A percentile compares a stretch with the other conserved stretches of the same genome.
These are phyloP conservation scores for Cladosporium cucumerinum DNA, from an alignment of 2,329 filamentous ascomycete genomes.

Conservation along the genomic window DNA sequence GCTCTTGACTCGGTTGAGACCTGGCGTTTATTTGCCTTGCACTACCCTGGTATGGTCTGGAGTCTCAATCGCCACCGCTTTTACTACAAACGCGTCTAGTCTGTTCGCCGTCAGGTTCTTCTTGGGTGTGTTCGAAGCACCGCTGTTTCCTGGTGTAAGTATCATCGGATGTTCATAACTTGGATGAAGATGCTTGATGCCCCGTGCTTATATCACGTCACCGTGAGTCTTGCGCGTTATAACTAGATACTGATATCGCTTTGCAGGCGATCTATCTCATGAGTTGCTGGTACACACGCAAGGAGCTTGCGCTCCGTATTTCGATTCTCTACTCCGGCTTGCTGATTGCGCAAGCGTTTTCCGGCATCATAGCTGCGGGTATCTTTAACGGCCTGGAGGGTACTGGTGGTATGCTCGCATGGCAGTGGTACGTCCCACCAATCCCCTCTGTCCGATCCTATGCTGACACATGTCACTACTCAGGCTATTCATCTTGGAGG, in stretches of 20 bases:
- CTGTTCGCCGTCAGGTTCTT: constrained; percentile 2
- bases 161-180: not conserved
- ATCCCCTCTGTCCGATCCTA: not conserved
- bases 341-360: constrained; percentile 33
- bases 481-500: constrained; percentile 30
- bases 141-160: not conserved
- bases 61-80: not conserved
- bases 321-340: constrained; percentile 38
- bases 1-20: not conserved
- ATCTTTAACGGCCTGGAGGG: constrained; percentile 30
- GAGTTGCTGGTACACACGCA: constrained; percentile 41
- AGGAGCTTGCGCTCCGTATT: constrained; percentile 38
- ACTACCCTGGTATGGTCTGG: constrained; percentile 1
- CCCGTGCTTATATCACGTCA: not conserved
- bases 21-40: not conserved
- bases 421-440: constrained; percentile 24
- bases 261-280: constrained; percentile 39
- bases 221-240: not conserved
- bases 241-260: not conserved
- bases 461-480: not conserved
- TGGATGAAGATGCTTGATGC: not conserved
- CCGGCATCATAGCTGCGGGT: constrained; percentile 24
- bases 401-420: constrained; percentile 32
- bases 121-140: not conserved
- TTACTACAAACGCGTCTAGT: not conserved